These are phyloP conservation scores for Podaxis rugospora DNA, from an alignment of 768 basidiomycete species.

Conservation along the genomic window DNA sequence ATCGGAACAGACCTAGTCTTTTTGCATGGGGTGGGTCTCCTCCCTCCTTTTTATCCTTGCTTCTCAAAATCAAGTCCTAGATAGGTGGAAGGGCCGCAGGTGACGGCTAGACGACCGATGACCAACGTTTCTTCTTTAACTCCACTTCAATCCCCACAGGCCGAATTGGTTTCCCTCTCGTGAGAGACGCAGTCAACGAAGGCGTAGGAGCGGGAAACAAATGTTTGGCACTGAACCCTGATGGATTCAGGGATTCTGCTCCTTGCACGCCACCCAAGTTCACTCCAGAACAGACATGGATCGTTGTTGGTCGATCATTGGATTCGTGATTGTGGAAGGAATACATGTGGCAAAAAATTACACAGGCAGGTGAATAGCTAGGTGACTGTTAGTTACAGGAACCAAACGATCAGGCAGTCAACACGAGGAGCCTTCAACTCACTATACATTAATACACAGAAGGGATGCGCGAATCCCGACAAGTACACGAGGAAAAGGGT, in stretches of 20 bases:
- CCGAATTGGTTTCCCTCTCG: conserved; percentile 21
- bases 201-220: conserved; percentile 22
- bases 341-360: background rate
- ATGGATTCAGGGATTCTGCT: conserved; percentile 21
- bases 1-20: conserved; percentile 18
- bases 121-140: conserved; percentile 25
- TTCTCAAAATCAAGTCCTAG: background rate
- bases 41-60: background rate
- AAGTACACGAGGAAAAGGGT: background rate
- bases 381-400: background rate
- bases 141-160: conserved; percentile 14
- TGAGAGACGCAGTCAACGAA: conserved; percentile 19
- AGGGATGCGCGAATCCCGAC: background rate
- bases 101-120: conserved; percentile 20
- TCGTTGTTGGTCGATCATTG: background rate
- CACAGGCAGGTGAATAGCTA: background rate
- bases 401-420: background rate
- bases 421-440: background rate
- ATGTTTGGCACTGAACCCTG: conserved; percentile 20
- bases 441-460: background rate
- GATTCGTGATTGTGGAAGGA: background rate
- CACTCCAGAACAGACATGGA: conserved; percentile 18
- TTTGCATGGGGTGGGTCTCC: conserved; percentile 18
- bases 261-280: conserved; percentile 24
- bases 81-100: conserved; percentile 23